Percentiles rank a stretch among this genome's conserved stretches.
These are phyloP conservation scores for Onygenales sp. DNA, from an alignment of 2,329 filamentous ascomycete genomes.

Conservation along the genomic window DNA sequence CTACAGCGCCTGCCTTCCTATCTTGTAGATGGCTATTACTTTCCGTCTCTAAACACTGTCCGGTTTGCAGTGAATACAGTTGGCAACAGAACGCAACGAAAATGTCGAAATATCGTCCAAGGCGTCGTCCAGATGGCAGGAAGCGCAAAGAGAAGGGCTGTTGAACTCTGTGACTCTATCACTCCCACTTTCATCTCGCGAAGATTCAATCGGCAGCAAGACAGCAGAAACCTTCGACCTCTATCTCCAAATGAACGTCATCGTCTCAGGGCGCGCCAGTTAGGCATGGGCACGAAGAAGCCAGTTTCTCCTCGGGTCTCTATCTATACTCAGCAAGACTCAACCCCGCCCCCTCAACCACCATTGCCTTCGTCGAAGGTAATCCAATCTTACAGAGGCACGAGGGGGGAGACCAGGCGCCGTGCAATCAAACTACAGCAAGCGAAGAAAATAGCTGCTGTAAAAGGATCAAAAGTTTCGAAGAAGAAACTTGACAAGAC, in stretches of 20 bases:
- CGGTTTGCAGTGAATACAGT: background rate
- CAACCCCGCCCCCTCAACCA: background rate
- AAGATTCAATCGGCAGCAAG: background rate
- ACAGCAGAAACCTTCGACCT: background rate
- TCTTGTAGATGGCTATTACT: background rate
- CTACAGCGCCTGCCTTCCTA: background rate
- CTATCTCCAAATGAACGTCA: background rate
- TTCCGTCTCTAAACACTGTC: background rate
- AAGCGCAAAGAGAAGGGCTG: slow-evolving; percentile 3
- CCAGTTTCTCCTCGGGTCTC: background rate
- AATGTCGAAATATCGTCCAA: background rate
- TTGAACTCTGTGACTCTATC: background rate
- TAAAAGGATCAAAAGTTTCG: background rate
- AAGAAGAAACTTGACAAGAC: background rate
- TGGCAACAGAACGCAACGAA: background rate
- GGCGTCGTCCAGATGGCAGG: background rate
- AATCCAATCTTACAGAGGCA: background rate
- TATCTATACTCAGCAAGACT: background rate
- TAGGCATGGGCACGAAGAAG: background rate
- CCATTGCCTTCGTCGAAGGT: background rate
- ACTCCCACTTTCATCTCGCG: background rate
- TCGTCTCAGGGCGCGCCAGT: background rate
- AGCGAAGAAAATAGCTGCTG: slow-evolving; percentile 7
- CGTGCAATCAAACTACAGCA: background rate
- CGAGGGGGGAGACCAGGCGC: background rate